Evolutionary conservation across 306 rosid genomes (phyloP).

Genomic region (Medicago ruthenica): DNA sequence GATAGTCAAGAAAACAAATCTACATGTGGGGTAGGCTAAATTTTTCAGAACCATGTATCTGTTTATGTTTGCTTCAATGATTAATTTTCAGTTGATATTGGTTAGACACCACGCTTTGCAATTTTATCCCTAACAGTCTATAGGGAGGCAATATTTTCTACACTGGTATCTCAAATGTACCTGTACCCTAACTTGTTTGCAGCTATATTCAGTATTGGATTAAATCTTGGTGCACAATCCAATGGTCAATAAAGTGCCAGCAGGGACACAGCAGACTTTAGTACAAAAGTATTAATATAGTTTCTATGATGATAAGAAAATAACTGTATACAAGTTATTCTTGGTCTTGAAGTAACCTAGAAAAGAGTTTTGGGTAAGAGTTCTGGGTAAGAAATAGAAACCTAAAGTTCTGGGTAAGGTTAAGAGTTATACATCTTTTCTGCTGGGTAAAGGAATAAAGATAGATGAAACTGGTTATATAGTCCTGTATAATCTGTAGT

Average conservation of each 20-base stretch:
- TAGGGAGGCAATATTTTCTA: background rate
- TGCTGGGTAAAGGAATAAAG: constrained; percentile 13
- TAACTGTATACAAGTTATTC: background rate
- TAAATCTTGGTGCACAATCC: constrained; percentile 14
- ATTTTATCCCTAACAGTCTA: constrained; percentile 16
- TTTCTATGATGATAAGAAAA: constrained; percentile 17
- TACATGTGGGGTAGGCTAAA: constrained; percentile 61
- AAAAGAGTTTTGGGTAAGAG: background rate
- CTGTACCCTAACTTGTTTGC: constrained; percentile 4
- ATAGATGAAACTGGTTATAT: background rate
- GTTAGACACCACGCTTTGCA: constrained; percentile 21
- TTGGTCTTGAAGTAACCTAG: constrained; percentile 3
- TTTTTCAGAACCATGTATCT: constrained; percentile 24
- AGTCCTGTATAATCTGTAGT: constrained; percentile 4
- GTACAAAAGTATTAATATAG: background rate
- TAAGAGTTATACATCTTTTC: constrained; percentile 5
- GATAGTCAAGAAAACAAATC: constrained; percentile 69
- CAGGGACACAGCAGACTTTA: background rate
- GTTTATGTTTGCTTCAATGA: constrained; percentile 30
- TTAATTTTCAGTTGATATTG: constrained; percentile 23
- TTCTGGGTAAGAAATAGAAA: background rate
- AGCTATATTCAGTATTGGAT: background rate
- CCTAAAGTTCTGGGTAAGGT: background rate
- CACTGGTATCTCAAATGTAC: background rate
- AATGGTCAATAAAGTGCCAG: background rate